Percentiles rank a stretch among this genome's conserved stretches.
phyloP scores from a whole-genome alignment of 2,329 filamentous ascomycete species.

The Nigrospora oryzae region DNA sequence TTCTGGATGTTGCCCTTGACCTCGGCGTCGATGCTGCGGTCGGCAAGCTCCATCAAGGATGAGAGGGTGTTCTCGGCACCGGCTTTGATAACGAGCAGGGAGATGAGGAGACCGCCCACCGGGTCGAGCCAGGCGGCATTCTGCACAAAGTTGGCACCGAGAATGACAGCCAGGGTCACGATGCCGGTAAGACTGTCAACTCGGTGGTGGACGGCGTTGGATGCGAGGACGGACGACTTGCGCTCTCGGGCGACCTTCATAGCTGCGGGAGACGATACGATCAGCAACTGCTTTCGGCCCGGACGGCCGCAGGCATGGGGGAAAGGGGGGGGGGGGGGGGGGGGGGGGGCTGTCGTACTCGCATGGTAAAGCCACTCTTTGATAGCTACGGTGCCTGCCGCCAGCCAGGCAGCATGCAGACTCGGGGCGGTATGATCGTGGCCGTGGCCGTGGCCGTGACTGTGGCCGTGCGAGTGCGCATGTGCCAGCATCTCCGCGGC shows the following conservation, averaged over 20 bases:
- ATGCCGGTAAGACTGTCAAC: conserved; percentile 93
- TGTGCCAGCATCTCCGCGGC: conserved; percentile 45
- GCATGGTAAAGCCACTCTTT: conserved; percentile 98
- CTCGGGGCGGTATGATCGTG: conserved; percentile 64
- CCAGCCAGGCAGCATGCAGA: conserved; percentile 91
- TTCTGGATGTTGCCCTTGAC: conserved; percentile 64
- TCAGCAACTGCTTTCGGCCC: neutral
- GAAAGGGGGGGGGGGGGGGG: neutral
- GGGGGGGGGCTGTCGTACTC: conserved; percentile 53
- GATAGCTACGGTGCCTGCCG: conserved; percentile 77
- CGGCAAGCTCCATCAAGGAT: conserved; percentile 82
- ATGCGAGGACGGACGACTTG: conserved; percentile 91
- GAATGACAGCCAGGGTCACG: conserved; percentile 82
- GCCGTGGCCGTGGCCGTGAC: conserved; percentile 58
- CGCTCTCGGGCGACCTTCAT: conserved; percentile 94
- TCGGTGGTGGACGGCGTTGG: conserved; percentile 93
- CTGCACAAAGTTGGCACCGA: conserved; percentile 77
- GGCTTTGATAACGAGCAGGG: conserved; percentile 84
- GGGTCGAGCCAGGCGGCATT: conserved; percentile 91
- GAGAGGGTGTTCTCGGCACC: conserved; percentile 78
- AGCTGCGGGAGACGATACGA: conserved; percentile 36
- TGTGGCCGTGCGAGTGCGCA: conserved; percentile 51
- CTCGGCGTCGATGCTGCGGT: conserved; percentile 80
- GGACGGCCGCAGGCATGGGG: neutral
- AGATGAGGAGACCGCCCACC: conserved; percentile 86